Base-by-base conservation (phyloP, 2,329 filamentous ascomycete genomes). In the Verticillium zaregamsianum region DNA sequence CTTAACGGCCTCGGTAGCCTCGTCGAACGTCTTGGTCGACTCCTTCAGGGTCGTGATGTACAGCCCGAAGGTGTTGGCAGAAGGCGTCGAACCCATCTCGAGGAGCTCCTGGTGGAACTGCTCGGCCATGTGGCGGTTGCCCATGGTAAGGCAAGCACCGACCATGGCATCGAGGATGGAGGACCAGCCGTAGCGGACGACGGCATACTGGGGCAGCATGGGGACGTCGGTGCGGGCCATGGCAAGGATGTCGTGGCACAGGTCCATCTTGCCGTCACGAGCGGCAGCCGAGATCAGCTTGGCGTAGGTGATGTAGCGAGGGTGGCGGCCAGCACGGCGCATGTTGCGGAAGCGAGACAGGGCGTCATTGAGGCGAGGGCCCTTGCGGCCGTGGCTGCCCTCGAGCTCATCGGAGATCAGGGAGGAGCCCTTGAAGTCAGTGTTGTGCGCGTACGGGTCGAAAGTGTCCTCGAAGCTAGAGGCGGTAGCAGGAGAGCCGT, bases 31-130 rank as follows among this genome's bases (percentile, higher is more conserved):
- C 85, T 96, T 97, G 67, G 92, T 92, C 1, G 92, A 96, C 72
- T 97, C 94, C 80, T 98, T 97, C 64, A 99, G 82, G 2, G 94
- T 98, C n/a, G 96, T 98, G 77, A 99, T 99, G 83, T 98, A 99
- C 20, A 99, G 86, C 63, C 95, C 95, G 69, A 96, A 99, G 0
- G 95, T 99, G 81, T 99, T 99, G 54, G 95, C 95, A 2, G 94
- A 96, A 17, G 95, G 95, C 11, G 93, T 90, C 63, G 91, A 88
- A 57, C 94, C 94, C 82, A 98, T 95, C 64, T 92, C 89, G 57
- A 96, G 82, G 67, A 99, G 83, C 74, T 99, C 92, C 75, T 95
- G 90, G 73, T 98, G 95, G 76, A 90, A 97, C 69, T 92, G 88
- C 73, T 90, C 89, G 64, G 95, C 95, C 63, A 92, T 80, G 62